A percentile compares a stretch with the other conserved stretches of the same genome.
phyloP scores from a whole-genome alignment of 1,284 basidiomycete genomes.

The Acaromyces ingoldii region DNA sequence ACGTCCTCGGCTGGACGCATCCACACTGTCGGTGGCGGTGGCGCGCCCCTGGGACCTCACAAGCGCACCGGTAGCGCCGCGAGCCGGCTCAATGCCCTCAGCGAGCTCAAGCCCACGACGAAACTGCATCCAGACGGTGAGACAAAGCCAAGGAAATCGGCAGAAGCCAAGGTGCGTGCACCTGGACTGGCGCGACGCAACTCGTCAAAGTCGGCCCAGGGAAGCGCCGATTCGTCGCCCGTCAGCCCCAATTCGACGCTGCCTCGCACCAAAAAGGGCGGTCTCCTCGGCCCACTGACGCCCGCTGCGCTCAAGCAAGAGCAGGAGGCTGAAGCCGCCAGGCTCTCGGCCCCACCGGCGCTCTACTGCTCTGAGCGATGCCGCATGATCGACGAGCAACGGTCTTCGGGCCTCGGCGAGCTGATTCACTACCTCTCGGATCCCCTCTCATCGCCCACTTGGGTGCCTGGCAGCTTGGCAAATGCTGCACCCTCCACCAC shows the following conservation, averaged over 20 bases:
- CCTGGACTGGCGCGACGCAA: conserved; percentile 19
- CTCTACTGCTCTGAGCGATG: conserved; percentile 45
- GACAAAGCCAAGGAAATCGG: conserved; percentile 6
- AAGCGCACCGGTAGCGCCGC: conserved; percentile 38
- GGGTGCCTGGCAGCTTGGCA: conserved; percentile 1
- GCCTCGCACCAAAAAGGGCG: conserved; percentile 21
- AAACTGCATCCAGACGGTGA: conserved; percentile 33
- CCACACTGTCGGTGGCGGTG: conserved; percentile 27
- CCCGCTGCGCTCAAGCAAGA: conserved; percentile 30
- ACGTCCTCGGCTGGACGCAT: conserved; percentile 33
- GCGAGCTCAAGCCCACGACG: conserved; percentile 41
- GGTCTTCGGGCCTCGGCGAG: conserved; percentile 29
- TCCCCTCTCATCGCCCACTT: conserved; percentile 13
- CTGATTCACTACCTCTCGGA: conserved; percentile 29
- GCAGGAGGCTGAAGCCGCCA: conserved; percentile 21
- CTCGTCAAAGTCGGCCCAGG: conserved; percentile 19
- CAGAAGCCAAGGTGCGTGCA: conserved; percentile 10
- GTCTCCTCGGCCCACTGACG: conserved; percentile 30
- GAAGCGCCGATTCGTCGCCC: conserved; percentile 8
- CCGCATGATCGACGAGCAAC: conserved; percentile 35
- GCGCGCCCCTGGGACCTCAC: conserved; percentile 19
- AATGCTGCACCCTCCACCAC: neutral
- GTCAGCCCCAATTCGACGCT: neutral
- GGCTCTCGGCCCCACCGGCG: conserved; percentile 23
- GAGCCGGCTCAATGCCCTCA: conserved; percentile 36